Conservation (phyloP, 345 rosid genomes). For the Leavenworthia alabamica region DNA sequence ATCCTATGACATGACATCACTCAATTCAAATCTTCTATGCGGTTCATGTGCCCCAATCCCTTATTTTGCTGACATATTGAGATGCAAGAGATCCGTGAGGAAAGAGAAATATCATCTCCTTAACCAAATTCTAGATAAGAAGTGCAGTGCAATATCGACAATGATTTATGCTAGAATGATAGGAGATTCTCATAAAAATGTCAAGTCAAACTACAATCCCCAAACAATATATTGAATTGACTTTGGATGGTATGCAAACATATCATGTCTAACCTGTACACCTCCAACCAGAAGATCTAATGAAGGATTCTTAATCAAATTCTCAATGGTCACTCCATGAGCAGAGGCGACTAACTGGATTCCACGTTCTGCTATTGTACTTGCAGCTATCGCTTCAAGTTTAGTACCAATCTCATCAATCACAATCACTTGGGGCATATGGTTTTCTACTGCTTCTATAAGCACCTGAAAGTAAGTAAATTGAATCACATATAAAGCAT, state of each 20-base stretch:
- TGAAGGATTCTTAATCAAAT: slow-evolving; percentile 86
- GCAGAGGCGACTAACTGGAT: slow-evolving; percentile 93
- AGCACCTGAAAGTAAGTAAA: slow-evolving; percentile 47
- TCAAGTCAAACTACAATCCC: neutral
- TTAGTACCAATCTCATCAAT: slow-evolving; percentile 95
- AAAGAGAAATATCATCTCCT: neutral
- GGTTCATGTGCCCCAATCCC: neutral
- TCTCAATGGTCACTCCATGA: slow-evolving; percentile 78
- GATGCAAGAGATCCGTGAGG: neutral
- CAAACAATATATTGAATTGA: neutral
- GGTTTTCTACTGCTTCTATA: slow-evolving; percentile 92
- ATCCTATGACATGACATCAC: neutral
- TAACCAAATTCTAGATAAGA: neutral
- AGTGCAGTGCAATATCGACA: neutral
- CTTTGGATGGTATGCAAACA: neutral
- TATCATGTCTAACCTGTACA: slow-evolving; percentile 50
- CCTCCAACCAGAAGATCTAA: slow-evolving; percentile 91
- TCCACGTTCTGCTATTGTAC: slow-evolving; percentile 94
- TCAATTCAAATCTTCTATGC: neutral
- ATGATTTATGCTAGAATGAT: neutral
- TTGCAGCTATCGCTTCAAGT: slow-evolving; percentile 92
- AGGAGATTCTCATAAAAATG: neutral
- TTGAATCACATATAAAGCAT: neutral
- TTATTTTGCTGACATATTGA: neutral
- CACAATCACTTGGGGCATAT: slow-evolving; percentile 92